Conservation (phyloP, 192 early-diverging fungal species). For the Martensiomyces pterosporus region DNA sequence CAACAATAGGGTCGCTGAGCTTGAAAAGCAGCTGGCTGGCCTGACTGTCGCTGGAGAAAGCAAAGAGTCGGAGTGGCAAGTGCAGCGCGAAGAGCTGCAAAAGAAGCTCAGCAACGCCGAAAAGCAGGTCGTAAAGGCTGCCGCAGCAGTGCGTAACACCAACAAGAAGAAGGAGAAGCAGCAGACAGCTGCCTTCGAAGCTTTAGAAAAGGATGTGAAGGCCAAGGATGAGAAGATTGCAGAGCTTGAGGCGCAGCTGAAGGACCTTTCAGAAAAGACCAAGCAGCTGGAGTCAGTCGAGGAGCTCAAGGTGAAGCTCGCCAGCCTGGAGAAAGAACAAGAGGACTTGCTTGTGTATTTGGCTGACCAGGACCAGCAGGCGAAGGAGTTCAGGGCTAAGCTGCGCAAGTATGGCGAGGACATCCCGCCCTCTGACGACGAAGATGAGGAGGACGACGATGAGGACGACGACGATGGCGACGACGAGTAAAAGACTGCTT, state of each 20-base stretch:
- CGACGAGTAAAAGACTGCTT: too few species aligned
- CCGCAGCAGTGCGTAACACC: slow-evolving; percentile 39
- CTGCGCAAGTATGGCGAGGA: slow-evolving; percentile 53
- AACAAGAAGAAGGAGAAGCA: slow-evolving; percentile 52
- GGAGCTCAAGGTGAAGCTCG: slow-evolving; percentile 45
- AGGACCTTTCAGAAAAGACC: slow-evolving; percentile 53
- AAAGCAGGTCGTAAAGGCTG: slow-evolving; percentile 48
- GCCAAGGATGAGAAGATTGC: slow-evolving; percentile 46
- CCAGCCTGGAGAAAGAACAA: slow-evolving; percentile 60
- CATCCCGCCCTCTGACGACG: slow-evolving; percentile 54
- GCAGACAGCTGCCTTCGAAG: slow-evolving; percentile 25
- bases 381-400: slow-evolving; percentile 52
- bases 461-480: too few species aligned
- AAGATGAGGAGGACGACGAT: slow-evolving; percentile 55
- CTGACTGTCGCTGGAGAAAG: slow-evolving; percentile 13
- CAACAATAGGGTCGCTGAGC: slow-evolving; percentile 9
- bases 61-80: slow-evolving; percentile 18
- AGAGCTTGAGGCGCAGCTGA: slow-evolving; percentile 52
- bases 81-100: slow-evolving; percentile 29
- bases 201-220: slow-evolving; percentile 11
- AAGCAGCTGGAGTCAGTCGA: slow-evolving; percentile 17
- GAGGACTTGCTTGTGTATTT: slow-evolving; percentile 81
- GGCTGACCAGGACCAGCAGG: slow-evolving; percentile 76
- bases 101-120: slow-evolving; percentile 42
- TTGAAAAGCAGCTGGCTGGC: slow-evolving; percentile 23